Evolutionary conservation across 2,329 filamentous ascomycete genomes (phyloP).

Genomic region (Apiospora malaysiana): DNA sequence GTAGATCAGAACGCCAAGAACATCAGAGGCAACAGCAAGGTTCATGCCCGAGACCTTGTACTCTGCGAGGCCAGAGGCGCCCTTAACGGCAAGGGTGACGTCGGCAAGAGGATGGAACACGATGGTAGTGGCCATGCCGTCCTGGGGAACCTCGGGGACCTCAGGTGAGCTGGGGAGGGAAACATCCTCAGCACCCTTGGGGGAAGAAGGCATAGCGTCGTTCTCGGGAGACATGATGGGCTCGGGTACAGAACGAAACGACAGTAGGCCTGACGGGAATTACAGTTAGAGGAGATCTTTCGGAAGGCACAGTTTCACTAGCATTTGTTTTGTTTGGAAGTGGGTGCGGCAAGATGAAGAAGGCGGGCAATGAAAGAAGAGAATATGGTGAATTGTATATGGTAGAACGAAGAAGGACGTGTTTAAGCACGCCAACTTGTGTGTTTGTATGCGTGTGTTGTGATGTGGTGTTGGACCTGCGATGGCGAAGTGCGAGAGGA

Average conservation of each 20-base stretch:
- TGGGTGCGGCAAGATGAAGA: background rate
- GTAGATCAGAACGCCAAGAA: constrained; percentile 21
- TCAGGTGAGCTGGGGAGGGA: background rate
- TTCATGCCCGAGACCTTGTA: constrained; percentile 25
- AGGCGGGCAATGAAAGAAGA: background rate
- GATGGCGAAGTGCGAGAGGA: too few relatives aligned
- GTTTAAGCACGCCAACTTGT: background rate
- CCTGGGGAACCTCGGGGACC: too few relatives aligned
- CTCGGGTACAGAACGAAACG: background rate
- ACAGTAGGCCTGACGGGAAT: background rate
- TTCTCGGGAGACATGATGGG: background rate
- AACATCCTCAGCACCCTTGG: background rate
- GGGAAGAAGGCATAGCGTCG: background rate
- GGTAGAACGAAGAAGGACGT: background rate
- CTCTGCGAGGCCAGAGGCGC: constrained; percentile 18
- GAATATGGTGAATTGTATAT: background rate
- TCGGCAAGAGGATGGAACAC: background rate
- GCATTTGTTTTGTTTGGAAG: background rate
- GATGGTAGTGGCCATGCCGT: background rate
- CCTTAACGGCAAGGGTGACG: background rate
- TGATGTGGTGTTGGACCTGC: background rate
- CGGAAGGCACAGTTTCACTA: background rate
- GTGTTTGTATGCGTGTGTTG: background rate
- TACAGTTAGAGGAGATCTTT: background rate
- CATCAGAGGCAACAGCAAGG: constrained; percentile 27